Evolutionary conservation across 805 yeast species (phyloP), one percentile per base, ranked within the genome.

Genomic region (Geotrichum ghanense): DNA sequence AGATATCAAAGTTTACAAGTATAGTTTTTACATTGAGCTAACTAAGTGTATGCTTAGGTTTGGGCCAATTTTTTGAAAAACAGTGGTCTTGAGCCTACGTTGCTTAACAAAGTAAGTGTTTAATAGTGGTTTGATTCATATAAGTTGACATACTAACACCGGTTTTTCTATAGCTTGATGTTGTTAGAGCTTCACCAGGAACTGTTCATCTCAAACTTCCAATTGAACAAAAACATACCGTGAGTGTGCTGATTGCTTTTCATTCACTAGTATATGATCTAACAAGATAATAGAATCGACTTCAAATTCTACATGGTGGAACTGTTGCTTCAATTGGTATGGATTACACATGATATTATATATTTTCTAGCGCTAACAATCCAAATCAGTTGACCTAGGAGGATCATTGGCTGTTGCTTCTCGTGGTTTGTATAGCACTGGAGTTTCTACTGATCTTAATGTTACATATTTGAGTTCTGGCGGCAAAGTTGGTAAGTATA

Each of bases 391-490:
- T 3, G 73, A 69, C 46, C 57, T 69, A 3, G 73, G 71, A 5
- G 73, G 73, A 12, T 69, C 74, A 9, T 53, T 69, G 46, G 73
- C 73, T 1, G 53, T 68, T 6, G 62, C 72, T 1, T 61, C 70
- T 19, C 53, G 62, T 16, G 74, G 74, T 6, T 45, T 67, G 56
- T 69, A 57, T 45, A 50, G 60, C 50, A 70, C 74, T 1, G 73
- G 73, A 3, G 73, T 69, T 25, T 58, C 70, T 17, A 70, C 70
- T 1, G 73, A 69, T 46, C 51, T 69, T 44, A 59, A 63, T 35
- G 63, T 66, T 12, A 65, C 72, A 3, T 69, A 61, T 47, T 48
- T 69, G 23, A 45, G 65, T 7, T 50, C 68, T 3, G 71, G 70
- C 0, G 73, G 73, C 22, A 58, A 53, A 49, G 52, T 59, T 7